Evolutionary conservation across 768 basidiomycete genomes (phyloP), one percentile per base, ranked within the genome.

Genomic region (Russula griseocarnosa): DNA sequence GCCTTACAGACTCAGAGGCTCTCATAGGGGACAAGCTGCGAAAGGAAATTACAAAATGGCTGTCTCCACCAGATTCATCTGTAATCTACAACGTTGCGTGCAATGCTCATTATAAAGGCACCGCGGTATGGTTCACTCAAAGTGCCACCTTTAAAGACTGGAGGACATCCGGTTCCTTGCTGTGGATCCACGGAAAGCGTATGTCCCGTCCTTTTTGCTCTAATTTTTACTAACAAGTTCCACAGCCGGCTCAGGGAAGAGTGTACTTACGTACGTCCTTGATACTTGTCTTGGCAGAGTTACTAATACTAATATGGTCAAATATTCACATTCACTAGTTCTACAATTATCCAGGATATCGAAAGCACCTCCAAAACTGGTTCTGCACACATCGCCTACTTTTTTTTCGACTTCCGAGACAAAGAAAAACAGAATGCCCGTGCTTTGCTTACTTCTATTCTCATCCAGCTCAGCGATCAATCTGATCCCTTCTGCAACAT

Each of bases 371-470:
- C 32, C 22, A 36, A 50, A 47, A 13, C 5, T 16, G 58, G 34
- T 7, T 34, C 58, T 7, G 47, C 46, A 10, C n/a, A 58, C 16
- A 10, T 50, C 3, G 58, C 58, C 10, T 58, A 49, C 34, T 58
- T 58, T 20, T 58, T 58, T 16, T 50, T 58, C 4, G 47, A 58
- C 14, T 58, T 58, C 47, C 32, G 18, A 34, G 47, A 58, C 34
- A 36, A 34, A 30, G 44, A 34, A 22, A 58, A 58, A 22, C 57
- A 47, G 20, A 36, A 74, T 77, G 30, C 64, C 68, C 20, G 65
- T 62, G 68, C 69, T 70, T 36, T 49, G 14, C 57, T 58, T 18
- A 26, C 58, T 10, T 58, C 58, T 11, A 34, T 58, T 22, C 46
- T 58, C 32, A 18, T 49, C 47, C 58, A 49, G 34, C 34, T 49